phyloP scores from a whole-genome alignment of 2,329 filamentous ascomycete species.

The Drechslerella dactyloides region DNA sequence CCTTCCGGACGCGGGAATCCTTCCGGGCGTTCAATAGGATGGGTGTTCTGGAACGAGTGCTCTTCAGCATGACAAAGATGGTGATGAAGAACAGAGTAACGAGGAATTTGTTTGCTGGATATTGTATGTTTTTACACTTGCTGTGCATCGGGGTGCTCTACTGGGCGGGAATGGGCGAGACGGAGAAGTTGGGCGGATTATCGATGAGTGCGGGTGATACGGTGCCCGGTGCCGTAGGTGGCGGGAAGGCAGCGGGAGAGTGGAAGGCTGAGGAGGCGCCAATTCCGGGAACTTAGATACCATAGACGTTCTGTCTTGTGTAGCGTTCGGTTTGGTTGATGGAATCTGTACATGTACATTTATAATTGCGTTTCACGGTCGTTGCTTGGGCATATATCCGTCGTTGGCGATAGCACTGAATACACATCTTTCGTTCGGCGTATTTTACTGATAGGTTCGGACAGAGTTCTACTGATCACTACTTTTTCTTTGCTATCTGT shows the following conservation, averaged over 20 bases:
- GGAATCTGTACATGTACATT: slow-evolving; percentile 4
- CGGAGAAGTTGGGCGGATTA: slow-evolving; percentile 35
- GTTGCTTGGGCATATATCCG: neutral
- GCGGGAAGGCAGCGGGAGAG: slow-evolving; percentile 60
- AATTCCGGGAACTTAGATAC: slow-evolving; percentile 26
- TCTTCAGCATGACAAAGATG: slow-evolving; percentile 89
- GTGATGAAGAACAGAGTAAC: slow-evolving; percentile 88
- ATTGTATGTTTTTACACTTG: slow-evolving; percentile 86
- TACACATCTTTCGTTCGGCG: neutral
- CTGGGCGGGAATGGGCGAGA: slow-evolving; percentile 70
- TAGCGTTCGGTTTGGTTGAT: neutral
- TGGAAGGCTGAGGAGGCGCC: slow-evolving; percentile 47
- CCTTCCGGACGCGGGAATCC: slow-evolving; percentile 91
- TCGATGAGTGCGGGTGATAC: slow-evolving; percentile 35
- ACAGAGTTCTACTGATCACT: too few relatives aligned
- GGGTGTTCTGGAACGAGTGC: slow-evolving; percentile 85
- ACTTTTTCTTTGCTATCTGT: too few relatives aligned
- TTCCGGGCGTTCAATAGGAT: slow-evolving; percentile 89
- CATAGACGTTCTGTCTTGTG: slow-evolving; percentile 6
- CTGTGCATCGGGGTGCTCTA: slow-evolving; percentile 87
- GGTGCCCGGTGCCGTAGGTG: slow-evolving; percentile 57
- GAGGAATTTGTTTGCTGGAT: slow-evolving; percentile 89
- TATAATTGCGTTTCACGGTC: neutral
- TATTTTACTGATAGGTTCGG: neutral
- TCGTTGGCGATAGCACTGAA: neutral